phyloP scores from a whole-genome alignment of 2,329 filamentous ascomycete species.

The Xylogone sp. region DNA sequence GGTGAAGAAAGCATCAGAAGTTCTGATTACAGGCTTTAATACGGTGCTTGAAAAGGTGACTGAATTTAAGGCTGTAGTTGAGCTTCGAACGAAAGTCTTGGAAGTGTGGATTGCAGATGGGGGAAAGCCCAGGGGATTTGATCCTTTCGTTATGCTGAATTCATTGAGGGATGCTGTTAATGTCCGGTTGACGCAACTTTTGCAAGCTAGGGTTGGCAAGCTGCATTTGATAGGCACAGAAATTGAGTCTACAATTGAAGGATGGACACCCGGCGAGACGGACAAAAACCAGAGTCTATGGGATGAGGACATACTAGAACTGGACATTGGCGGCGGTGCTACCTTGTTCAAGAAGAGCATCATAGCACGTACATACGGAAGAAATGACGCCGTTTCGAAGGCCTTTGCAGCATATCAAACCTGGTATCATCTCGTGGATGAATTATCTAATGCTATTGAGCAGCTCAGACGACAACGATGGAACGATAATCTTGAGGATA shows the following conservation, averaged over 20 bases:
- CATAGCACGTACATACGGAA: conserved; percentile 66
- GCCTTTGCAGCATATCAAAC: conserved; percentile 61
- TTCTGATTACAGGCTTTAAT: conserved; percentile 58
- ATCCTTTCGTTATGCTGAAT: conserved; percentile 65
- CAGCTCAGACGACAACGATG: conserved; percentile 65
- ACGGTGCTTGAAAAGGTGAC: conserved; percentile 54
- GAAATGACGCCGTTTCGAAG: conserved; percentile 60
- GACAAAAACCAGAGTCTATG: conserved; percentile 58
- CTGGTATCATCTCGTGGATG: conserved; percentile 73
- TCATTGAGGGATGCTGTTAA: conserved; percentile 67
- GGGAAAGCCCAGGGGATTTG: conserved; percentile 59
- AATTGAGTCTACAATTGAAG: conserved; percentile 56
- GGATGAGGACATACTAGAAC: conserved; percentile 59
- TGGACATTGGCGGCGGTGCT: conserved; percentile 63
- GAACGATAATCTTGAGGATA: conserved; percentile 68
- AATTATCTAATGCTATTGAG: conserved; percentile 59
- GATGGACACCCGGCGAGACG: conserved; percentile 54
- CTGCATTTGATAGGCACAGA: conserved; percentile 63
- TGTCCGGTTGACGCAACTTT: conserved; percentile 57
- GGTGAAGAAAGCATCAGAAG: conserved; percentile 57
- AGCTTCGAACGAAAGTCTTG: conserved; percentile 65
- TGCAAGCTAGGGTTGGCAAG: conserved; percentile 60
- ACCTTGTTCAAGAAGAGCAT: conserved; percentile 66
- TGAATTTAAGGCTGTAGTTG: conserved; percentile 66
- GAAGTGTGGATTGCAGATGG: conserved; percentile 73